phyloP scores from a whole-genome alignment of 164 flowering plant genomes.

The Echeveria elegans region DNA sequence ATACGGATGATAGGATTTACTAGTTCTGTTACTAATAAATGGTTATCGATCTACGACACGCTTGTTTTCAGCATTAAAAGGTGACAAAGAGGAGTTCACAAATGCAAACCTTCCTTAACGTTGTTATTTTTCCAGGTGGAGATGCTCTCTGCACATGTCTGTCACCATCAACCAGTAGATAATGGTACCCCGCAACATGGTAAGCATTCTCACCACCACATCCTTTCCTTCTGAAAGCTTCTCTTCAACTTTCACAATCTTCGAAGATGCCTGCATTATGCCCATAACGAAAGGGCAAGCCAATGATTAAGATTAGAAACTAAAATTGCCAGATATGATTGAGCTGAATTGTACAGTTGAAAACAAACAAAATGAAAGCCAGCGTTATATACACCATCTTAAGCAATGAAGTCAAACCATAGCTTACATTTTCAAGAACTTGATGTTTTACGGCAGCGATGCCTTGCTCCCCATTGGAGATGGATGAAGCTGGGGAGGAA shows the following conservation, averaged over 20 bases:
- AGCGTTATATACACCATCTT: not conserved
- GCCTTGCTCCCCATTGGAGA: slow-evolving; percentile 66
- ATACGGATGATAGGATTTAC: not conserved
- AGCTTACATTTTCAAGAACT: slow-evolving; percentile 79
- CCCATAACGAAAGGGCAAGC: not conserved
- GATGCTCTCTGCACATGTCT: slow-evolving; percentile 77
- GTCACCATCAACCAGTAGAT: slow-evolving; percentile 68
- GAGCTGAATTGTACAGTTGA: no score
- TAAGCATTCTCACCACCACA: slow-evolving; percentile 99
- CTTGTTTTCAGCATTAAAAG: not conserved
- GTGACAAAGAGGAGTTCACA: not conserved
- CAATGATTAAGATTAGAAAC: not conserved
- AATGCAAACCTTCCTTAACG: slow-evolving; percentile 64
- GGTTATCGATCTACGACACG: not conserved
- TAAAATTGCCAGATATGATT: not conserved
- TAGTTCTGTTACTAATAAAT: not conserved
- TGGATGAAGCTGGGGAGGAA: slow-evolving; percentile 66
- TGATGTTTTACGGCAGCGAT: slow-evolving; percentile 67
- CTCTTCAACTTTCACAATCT: slow-evolving; percentile 81
- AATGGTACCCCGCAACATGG: slow-evolving; percentile 92
- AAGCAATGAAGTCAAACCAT: slow-evolving; percentile 7
- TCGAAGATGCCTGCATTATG: slow-evolving; percentile 49
- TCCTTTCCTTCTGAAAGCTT: slow-evolving; percentile 82
- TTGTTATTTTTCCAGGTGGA: slow-evolving; percentile 87
- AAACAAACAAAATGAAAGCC: not conserved